phyloP scores from a whole-genome alignment of 2,329 filamentous ascomycete species.

The Gaeumannomyces sp. region DNA sequence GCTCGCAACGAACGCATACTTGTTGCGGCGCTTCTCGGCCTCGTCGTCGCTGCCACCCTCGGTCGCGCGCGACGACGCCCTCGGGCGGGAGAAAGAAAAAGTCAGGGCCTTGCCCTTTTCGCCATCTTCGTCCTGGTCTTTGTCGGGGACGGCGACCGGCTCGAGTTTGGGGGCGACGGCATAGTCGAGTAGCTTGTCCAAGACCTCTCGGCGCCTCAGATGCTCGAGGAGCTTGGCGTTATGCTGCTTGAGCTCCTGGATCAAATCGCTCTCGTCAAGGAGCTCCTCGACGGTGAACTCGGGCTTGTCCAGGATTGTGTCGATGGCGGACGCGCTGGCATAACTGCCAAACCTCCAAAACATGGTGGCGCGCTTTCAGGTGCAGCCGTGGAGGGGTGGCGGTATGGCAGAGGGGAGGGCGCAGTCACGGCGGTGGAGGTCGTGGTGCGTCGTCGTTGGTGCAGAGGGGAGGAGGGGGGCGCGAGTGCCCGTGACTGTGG shows the following conservation, averaged over 20 bases:
- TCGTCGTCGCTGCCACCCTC: conserved; percentile 57
- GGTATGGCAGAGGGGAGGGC: not conserved
- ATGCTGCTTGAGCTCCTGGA: conserved; percentile 96
- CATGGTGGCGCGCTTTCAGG: conserved; percentile 58
- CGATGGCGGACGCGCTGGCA: conserved; percentile 93
- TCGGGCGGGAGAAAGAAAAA: conserved; percentile 31
- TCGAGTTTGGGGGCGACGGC: conserved; percentile 74
- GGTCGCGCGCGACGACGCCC: conserved; percentile 47
- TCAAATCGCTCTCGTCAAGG: conserved; percentile 90
- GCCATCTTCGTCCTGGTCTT: conserved; percentile 45
- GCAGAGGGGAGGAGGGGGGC: not conserved
- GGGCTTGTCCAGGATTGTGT: conserved; percentile 93
- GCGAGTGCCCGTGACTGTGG: conserved; percentile 1
- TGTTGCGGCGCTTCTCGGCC: conserved; percentile 82
- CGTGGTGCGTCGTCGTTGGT: conserved; percentile 4
- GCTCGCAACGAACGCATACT: conserved; percentile 88
- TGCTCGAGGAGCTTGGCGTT: conserved; percentile 98
- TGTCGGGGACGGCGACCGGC: conserved; percentile 43
- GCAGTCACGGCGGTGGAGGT: not conserved
- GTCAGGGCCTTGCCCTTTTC: conserved; percentile 42
- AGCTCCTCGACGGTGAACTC: conserved; percentile 94
- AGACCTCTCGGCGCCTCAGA: conserved; percentile 76
- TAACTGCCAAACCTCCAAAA: conserved; percentile 99
- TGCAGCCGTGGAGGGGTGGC: not conserved
- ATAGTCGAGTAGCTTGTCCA: conserved; percentile 83